Percentiles rank a stretch among this genome's conserved stretches.
phyloP scores from a whole-genome alignment of 495 filamentous ascomycete genomes.

The Aspergillus heteromorphus region DNA sequence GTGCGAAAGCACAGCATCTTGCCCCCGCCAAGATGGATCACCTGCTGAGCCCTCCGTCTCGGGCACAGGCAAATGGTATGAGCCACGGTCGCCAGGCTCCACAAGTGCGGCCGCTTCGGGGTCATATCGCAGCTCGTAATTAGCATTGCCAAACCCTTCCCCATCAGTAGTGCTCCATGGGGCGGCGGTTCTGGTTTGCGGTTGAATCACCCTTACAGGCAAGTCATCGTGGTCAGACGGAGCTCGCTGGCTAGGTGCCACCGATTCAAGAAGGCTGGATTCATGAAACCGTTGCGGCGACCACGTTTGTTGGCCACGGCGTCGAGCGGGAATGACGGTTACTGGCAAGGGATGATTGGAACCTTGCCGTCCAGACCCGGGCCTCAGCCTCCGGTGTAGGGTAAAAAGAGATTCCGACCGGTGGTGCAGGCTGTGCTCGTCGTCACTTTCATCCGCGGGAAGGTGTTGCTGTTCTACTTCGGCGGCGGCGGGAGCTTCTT shows the following conservation, averaged over 20 bases:
- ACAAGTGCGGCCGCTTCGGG: slow-evolving; percentile 42
- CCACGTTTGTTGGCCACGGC: slow-evolving; percentile 45
- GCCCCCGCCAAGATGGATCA: background rate
- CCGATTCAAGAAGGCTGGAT: slow-evolving; percentile 11
- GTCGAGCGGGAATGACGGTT: slow-evolving; percentile 64
- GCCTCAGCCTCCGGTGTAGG: slow-evolving; percentile 21
- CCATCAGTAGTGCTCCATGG: slow-evolving; percentile 35
- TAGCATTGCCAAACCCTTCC: slow-evolving; percentile 20
- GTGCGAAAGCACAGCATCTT: background rate
- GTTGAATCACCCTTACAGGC: slow-evolving; percentile 36
- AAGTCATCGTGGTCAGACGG: slow-evolving; percentile 16
- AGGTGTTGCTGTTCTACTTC: background rate
- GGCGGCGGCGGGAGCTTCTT: slow-evolving; percentile 20
- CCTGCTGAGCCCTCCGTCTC: background rate
- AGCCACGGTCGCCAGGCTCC: slow-evolving; percentile 18
- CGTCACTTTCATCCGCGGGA: slow-evolving; percentile 20
- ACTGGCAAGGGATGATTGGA: slow-evolving; percentile 46
- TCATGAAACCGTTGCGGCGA: slow-evolving; percentile 30
- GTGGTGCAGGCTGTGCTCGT: slow-evolving; percentile 16
- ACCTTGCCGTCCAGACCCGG: slow-evolving; percentile 22
- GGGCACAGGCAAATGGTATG: background rate
- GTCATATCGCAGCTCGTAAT: slow-evolving; percentile 39
- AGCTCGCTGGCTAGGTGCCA: slow-evolving; percentile 11
- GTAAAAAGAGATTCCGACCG: slow-evolving; percentile 27
- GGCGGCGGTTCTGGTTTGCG: slow-evolving; percentile 33